Evolutionary conservation across 2,329 filamentous ascomycete genomes (phyloP).

Genomic region (Nothophoma quercina): DNA sequence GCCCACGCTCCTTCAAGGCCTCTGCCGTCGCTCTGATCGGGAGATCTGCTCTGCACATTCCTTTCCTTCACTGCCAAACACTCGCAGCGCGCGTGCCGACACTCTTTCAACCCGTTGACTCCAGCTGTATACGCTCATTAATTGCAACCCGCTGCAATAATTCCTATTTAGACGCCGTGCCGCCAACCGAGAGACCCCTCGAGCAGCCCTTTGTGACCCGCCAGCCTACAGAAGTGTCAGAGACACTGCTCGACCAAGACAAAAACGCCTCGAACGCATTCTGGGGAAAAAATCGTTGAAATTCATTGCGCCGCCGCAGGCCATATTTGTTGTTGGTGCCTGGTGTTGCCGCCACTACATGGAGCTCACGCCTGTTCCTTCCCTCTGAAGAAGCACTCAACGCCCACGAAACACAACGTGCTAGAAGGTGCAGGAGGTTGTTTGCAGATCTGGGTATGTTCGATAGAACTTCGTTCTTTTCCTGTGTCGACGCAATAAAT

Average conservation of each 20-base stretch:
- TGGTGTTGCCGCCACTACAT: conserved; percentile 31
- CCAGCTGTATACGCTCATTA: conserved; percentile 37
- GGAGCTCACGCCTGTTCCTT: conserved; percentile 34
- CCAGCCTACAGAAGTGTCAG: conserved; percentile 5
- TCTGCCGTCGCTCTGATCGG: conserved; percentile 26
- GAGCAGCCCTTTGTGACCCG: conserved; percentile 3
- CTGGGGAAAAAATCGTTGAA: conserved; percentile 1
- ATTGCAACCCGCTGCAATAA: conserved; percentile 19
- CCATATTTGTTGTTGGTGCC: conserved; percentile 18
- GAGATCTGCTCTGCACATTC: conserved; percentile 29
- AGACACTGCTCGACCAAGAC: conserved; percentile 5
- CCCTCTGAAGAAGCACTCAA: conserved; percentile 18
- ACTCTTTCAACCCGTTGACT: conserved; percentile 26
- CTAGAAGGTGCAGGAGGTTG: not conserved
- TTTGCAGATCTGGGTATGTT: not conserved
- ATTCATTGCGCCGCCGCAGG: conserved; percentile 1
- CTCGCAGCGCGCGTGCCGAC: conserved; percentile 37
- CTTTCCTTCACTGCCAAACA: conserved; percentile 22
- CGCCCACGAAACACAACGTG: not conserved
- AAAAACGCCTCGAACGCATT: conserved; percentile 8
- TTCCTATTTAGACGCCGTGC: conserved; percentile 30
- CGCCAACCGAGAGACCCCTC: conserved; percentile 22
- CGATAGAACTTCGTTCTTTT: not conserved
- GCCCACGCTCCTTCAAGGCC: conserved; percentile 23
- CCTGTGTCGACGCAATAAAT: not conserved